These are phyloP conservation scores for Mucor mucedo DNA, from an alignment of 371 early-diverging fungal genomes.

Conservation along the genomic window DNA sequence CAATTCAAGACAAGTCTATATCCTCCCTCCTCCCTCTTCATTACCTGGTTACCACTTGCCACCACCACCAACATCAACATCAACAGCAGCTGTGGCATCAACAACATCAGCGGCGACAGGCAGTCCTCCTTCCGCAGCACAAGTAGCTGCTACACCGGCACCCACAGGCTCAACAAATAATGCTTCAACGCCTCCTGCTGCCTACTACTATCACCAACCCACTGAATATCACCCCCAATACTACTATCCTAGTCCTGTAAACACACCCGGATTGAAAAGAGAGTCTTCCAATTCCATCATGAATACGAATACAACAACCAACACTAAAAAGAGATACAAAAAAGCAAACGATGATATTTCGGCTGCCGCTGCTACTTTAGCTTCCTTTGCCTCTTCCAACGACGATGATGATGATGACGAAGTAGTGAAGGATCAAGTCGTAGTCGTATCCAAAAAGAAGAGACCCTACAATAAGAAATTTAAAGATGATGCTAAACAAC, in stretches of 20 bases:
- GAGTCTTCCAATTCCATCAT: conserved; percentile 3
- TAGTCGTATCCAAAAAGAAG: conserved; percentile 11
- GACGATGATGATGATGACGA: conserved; percentile 18
- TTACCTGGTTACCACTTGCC: conserved; percentile 39
- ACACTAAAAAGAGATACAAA: conserved; percentile 16
- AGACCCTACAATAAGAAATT: conserved; percentile 8
- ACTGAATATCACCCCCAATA: conserved; percentile 18
- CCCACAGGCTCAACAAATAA: too few species aligned
- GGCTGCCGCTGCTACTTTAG: conserved; percentile 46
- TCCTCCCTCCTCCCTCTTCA: conserved; percentile 49
- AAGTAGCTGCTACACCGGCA: background rate
- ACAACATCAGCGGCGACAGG: too few species aligned
- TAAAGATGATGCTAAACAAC: conserved; percentile 24
- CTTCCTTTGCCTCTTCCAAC: conserved; percentile 40
- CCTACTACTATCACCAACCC: background rate
- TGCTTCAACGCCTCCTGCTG: conserved; percentile 6
- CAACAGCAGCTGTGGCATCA: background rate
- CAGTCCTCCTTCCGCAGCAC: background rate
- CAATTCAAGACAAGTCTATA: conserved; percentile 37
- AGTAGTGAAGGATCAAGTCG: conserved; percentile 24
- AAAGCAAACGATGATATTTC: conserved; percentile 35
- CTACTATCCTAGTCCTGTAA: conserved; percentile 9
- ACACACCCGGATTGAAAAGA: conserved; percentile 7
- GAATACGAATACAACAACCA: background rate
- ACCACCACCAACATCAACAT: conserved; percentile 12